Base-by-base conservation (phyloP, 176 grass and related monocot genomes). In the Paspalum notatum region DNA sequence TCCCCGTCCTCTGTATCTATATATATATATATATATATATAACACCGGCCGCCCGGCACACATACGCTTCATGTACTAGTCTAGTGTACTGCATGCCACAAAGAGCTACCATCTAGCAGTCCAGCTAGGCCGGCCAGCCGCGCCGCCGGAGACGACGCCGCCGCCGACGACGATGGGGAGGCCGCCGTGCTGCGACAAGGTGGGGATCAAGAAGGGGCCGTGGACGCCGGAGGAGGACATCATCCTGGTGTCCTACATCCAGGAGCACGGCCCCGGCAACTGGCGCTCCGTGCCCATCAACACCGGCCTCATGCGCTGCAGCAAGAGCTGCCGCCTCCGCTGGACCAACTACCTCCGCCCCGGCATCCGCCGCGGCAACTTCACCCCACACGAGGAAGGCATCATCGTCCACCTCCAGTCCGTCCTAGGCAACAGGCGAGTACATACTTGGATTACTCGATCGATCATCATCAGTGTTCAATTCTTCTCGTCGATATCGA, bases 181-280 rank as follows among this genome's bases (percentile, higher is more conserved):
- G 67, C 88, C 83, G 75, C 93, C 93, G 66, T 97, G 93, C 81
- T 97, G 93, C 79, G 90, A 97, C 79, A 93, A 87, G 55, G 76
- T 80, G 17, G 90, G 90, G 27, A 68, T 91, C 56, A 97, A 97
- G 86, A 97, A 97, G 72, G 94, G 94, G 25, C 94, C 91, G 39
- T 97, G 94, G 94, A 93, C 94, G 51, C 94, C 94, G 38, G 94
- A 93, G 82, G 94, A 97, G 80, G 94, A 97, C 77, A 87, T 91
- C 73, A 80, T 93, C 85, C 83, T 97, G 63, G 88, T 97, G 40
- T 93, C 91, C 75, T 93, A 97, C 80, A 78, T 93, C 78, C 94
- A 97, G 85, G 93, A 97, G 76, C 80, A 93, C 65, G 94, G 94
- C 24, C 86, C 88, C n/a, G 94, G 94, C 40, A 91, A 89, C 84